Percentiles rank a stretch among this genome's conserved stretches.
phyloP scores from a whole-genome alignment of 768 basidiomycete species.

The Lanmaoa pseudosensibilis region DNA sequence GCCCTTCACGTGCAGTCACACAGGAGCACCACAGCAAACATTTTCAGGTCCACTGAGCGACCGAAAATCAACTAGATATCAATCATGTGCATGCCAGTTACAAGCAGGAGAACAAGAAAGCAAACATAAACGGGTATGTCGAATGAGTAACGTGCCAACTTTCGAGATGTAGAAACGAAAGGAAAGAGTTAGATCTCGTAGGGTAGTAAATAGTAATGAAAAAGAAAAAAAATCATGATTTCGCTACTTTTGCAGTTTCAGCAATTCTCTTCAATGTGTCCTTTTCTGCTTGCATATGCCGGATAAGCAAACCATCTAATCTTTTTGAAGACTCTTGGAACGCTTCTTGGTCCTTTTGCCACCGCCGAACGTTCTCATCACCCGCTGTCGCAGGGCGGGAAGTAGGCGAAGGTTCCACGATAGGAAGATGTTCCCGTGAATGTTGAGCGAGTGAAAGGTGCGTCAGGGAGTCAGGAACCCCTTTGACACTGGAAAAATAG shows the following conservation, averaged over 20 bases:
- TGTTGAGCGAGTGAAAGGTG: constrained; percentile 39
- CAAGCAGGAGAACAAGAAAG: constrained; percentile 23
- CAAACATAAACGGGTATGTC: constrained; percentile 28
- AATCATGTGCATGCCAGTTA: constrained; percentile 28
- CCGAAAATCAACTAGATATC: constrained; percentile 17
- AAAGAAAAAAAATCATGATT: constrained; percentile 17
- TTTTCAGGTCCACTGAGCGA: background rate
- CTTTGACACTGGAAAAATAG: constrained; percentile 50
- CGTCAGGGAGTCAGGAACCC: constrained; percentile 31
- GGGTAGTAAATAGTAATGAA: constrained; percentile 18
- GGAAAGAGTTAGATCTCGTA: constrained; percentile 12
- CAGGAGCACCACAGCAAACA: constrained; percentile 4
- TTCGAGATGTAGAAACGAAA: constrained; percentile 3
- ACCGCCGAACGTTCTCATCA: constrained; percentile 27
- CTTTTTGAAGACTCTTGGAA: constrained; percentile 59
- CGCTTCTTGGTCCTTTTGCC: constrained; percentile 33
- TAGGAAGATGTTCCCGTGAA: constrained; percentile 41
- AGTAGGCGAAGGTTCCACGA: constrained; percentile 8
- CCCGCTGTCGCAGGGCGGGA: constrained; percentile 17
- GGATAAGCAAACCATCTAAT: constrained; percentile 76
- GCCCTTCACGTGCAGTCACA: constrained; percentile 28
- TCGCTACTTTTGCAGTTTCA: constrained; percentile 39
- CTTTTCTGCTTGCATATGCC: constrained; percentile 83
- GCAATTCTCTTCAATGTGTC: constrained; percentile 79
- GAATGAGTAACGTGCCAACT: constrained; percentile 16